These are phyloP conservation scores for Fraxinus baroniana DNA, from an alignment of 305 asterid species.

Conservation along the genomic window DNA sequence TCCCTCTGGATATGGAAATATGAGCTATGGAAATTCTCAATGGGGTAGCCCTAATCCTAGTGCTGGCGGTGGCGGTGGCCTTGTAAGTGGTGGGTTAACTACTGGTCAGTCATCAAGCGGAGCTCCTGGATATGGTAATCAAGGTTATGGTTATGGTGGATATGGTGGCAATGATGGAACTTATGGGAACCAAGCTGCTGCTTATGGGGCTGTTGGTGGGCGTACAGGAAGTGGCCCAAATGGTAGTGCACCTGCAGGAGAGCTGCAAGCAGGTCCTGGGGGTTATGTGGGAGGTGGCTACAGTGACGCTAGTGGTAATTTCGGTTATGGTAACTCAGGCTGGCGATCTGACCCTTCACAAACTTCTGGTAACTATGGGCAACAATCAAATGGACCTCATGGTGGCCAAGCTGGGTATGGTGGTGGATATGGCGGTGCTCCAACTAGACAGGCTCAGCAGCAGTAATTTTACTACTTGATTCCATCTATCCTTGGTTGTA, in stretches of 20 bases:
- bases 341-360: conserved; percentile 77
- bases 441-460: conserved; percentile 57
- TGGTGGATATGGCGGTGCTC: conserved; percentile 51
- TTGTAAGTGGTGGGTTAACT: conserved; percentile 48
- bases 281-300: conserved; percentile 61
- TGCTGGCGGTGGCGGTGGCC: conserved; percentile 38
- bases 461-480: conserved; percentile 38
- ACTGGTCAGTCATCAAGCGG: conserved; percentile 77
- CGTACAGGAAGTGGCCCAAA: conserved; percentile 67
- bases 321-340: conserved; percentile 58
- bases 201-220: conserved; percentile 72
- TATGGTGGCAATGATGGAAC: conserved; percentile 64
- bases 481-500: conserved; percentile 27
- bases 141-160: conserved; percentile 82
- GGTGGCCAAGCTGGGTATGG: conserved; percentile 65
- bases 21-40: conserved; percentile 68
- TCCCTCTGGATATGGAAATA: conserved; percentile 65
- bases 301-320: conserved; percentile 60
- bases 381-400: conserved; percentile 39
- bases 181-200: conserved; percentile 46
- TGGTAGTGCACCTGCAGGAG: conserved; percentile 49
- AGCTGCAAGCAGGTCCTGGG: conserved; percentile 49
- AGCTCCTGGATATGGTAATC: conserved; percentile 68
- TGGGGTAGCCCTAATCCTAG: conserved; percentile 47
- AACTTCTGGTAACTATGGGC: conserved; percentile 51